phyloP scores from a whole-genome alignment of 2,329 filamentous ascomycete genomes.

The Stagonosporopsis cucurbitacearum region DNA sequence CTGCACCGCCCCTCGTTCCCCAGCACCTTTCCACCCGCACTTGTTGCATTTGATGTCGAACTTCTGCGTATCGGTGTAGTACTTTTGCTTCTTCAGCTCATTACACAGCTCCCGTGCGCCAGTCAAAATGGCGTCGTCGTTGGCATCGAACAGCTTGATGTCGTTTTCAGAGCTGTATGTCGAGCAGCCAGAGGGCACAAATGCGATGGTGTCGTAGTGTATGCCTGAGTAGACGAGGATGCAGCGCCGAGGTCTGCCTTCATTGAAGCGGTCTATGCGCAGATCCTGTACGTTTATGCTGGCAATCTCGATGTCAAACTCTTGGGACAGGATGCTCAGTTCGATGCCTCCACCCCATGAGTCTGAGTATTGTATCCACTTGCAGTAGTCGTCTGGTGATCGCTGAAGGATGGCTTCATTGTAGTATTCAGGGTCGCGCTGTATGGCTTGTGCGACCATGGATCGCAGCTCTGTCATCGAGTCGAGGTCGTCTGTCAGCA shows the following conservation, averaged over 20 bases:
- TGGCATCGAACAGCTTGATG: slow-evolving; percentile 72
- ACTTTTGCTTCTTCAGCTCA: slow-evolving; percentile 73
- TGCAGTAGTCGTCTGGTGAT: slow-evolving; percentile 74
- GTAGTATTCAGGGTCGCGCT: slow-evolving; percentile 74
- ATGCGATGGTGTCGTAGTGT: slow-evolving; percentile 88
- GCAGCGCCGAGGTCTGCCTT: slow-evolving; percentile 69
- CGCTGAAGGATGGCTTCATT: slow-evolving; percentile 77
- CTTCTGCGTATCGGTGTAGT: slow-evolving; percentile 86
- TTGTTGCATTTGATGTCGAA: slow-evolving; percentile 80
- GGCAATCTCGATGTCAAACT: slow-evolving; percentile 85
- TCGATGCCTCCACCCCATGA: slow-evolving; percentile 94
- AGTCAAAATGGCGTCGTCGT: slow-evolving; percentile 61
- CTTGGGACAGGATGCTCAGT: slow-evolving; percentile 80
- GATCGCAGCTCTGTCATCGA: slow-evolving; percentile 75
- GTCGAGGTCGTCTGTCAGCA: slow-evolving; percentile 69
- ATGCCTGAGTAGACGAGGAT: slow-evolving; percentile 90
- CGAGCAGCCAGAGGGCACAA: slow-evolving; percentile 66
- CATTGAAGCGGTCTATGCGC: slow-evolving; percentile 77
- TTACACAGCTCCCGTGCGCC: slow-evolving; percentile 63
- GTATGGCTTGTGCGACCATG: slow-evolving; percentile 80
- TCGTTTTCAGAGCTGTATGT: slow-evolving; percentile 75
- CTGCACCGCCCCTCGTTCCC: slow-evolving; percentile 66
- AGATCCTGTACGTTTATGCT: slow-evolving; percentile 79
- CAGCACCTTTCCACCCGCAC: slow-evolving; percentile 72
- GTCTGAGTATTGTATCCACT: slow-evolving; percentile 78